Conservation (phyloP, 257 asterid genomes). For the Mitragyna speciosa region DNA sequence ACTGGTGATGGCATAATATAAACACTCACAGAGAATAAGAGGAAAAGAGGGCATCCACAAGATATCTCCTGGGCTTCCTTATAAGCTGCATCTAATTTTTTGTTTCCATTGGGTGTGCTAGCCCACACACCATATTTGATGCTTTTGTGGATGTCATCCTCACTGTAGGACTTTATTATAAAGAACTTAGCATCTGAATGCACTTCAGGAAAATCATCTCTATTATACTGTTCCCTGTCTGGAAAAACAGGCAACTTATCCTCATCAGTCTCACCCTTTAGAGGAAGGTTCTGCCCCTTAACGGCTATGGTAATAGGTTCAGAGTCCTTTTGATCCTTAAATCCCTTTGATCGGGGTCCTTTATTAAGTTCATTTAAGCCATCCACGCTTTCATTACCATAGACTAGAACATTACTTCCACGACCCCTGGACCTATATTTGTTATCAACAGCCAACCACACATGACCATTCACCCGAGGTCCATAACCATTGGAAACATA, state of each 20-base stretch:
- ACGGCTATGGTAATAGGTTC: slow-evolving; percentile 30
- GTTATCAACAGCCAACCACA: slow-evolving; percentile 35
- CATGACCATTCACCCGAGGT: slow-evolving; percentile 26
- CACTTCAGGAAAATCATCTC: slow-evolving; percentile 35
- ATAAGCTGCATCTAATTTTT: slow-evolving; percentile 47
- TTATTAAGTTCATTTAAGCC: slow-evolving; percentile 43
- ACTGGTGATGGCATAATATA: too few species aligned
- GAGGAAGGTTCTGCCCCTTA: slow-evolving; percentile 35
- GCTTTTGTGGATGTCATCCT: slow-evolving; percentile 55
- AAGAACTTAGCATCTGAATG: slow-evolving; percentile 42
- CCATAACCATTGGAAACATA: slow-evolving; percentile 23
- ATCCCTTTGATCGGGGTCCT: slow-evolving; percentile 42
- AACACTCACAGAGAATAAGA: slow-evolving; percentile 45
- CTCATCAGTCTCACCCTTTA: slow-evolving; percentile 26
- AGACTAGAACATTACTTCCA: slow-evolving; percentile 22
- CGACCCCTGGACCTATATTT: slow-evolving; percentile 35
- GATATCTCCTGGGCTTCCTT: slow-evolving; percentile 42
- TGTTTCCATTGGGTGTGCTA: slow-evolving; percentile 51
- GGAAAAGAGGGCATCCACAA: slow-evolving; percentile 38
- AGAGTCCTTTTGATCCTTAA: slow-evolving; percentile 32
- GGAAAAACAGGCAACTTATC: slow-evolving; percentile 29
- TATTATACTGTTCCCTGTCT: slow-evolving; percentile 35
- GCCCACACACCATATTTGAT: slow-evolving; percentile 53
- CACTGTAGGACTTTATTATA: slow-evolving; percentile 49
- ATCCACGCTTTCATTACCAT: slow-evolving; percentile 28